A percentile compares a stretch with the other conserved stretches of the same genome.
These are phyloP conservation scores for Saturnispora ahearnii DNA, from an alignment of 805 yeast genomes.

Conservation along the genomic window DNA sequence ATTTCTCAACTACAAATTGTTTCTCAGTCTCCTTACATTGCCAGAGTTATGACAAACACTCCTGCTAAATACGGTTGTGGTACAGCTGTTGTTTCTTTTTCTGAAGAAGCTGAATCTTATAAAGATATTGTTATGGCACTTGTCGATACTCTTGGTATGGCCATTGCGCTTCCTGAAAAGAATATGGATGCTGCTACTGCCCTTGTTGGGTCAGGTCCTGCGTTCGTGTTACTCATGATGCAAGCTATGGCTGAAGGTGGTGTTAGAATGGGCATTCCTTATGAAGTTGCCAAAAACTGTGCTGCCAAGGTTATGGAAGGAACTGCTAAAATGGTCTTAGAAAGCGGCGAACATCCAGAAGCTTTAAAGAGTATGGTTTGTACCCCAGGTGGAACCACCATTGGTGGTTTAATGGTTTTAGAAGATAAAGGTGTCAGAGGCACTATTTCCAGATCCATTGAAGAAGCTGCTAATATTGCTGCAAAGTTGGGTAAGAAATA, in stretches of 20 bases:
- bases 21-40: conserved; percentile 47
- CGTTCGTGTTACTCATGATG: conserved; percentile 79
- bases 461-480: conserved; percentile 85
- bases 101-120: conserved; percentile 36
- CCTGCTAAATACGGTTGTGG: conserved; percentile 92
- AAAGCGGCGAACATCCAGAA: conserved; percentile 81
- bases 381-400: conserved; percentile 97
- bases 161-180: conserved; percentile 68
- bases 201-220: conserved; percentile 94
- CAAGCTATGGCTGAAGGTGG: conserved; percentile 94
- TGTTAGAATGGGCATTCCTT: conserved; percentile 87
- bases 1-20: conserved; percentile 48
- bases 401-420: conserved; percentile 86
- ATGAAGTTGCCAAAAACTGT: conserved; percentile 68
- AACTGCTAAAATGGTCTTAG: conserved; percentile 80
- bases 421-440: conserved; percentile 87
- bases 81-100: conserved; percentile 84
- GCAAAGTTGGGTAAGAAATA: conserved; percentile 43
- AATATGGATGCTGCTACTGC: conserved; percentile 97
- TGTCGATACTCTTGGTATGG: conserved; percentile 58
- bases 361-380: conserved; percentile 80
- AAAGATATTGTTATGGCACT: conserved; percentile 44
- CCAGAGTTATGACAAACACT: conserved; percentile 97
- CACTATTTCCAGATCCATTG: conserved; percentile 80
- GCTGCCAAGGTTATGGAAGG: conserved; percentile 95